phyloP scores from a whole-genome alignment of 1,284 basidiomycete species.

The Pseudozyma sp. region DNA sequence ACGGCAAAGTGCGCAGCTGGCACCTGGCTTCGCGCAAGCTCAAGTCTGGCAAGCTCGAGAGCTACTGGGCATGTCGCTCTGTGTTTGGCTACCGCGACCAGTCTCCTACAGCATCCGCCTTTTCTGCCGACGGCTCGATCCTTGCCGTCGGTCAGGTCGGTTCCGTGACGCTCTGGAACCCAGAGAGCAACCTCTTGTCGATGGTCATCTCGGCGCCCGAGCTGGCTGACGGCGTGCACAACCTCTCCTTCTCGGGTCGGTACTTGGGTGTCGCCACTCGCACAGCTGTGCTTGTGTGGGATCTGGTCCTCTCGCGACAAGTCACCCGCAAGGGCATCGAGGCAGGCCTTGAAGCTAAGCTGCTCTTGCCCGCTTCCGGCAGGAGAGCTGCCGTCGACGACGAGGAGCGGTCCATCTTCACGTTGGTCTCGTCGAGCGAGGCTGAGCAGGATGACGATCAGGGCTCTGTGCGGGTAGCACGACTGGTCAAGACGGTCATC shows the following conservation, averaged over 20 bases:
- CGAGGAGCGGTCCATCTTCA: constrained; percentile 20
- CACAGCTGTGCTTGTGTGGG: constrained; percentile 54
- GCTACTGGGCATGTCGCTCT: constrained; percentile 64
- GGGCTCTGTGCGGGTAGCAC: constrained; percentile 3
- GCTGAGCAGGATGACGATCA: background rate
- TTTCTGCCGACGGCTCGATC: constrained; percentile 88
- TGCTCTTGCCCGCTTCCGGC: constrained; percentile 15
- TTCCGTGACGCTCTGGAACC: constrained; percentile 82
- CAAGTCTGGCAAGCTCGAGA: constrained; percentile 56
- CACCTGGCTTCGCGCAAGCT: constrained; percentile 50
- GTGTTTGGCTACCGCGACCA: constrained; percentile 61
- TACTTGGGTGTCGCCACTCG: constrained; percentile 47
- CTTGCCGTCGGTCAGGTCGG: constrained; percentile 80
- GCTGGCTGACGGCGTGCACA: constrained; percentile 27
- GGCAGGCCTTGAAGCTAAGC: constrained; percentile 14
- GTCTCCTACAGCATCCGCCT: constrained; percentile 72
- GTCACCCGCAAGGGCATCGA: constrained; percentile 30
- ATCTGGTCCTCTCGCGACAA: constrained; percentile 57
- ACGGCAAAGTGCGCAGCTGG: constrained; percentile 81
- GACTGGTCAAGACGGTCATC: constrained; percentile 26
- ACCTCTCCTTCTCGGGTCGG: constrained; percentile 53
- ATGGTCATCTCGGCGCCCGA: constrained; percentile 73
- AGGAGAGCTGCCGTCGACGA: constrained; percentile 3
- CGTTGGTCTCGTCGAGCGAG: constrained; percentile 17
- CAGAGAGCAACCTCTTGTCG: constrained; percentile 76